Percentiles rank a stretch among this genome's conserved stretches.
Evolutionary conservation across 1,284 basidiomycete genomes (phyloP).

Genomic region (Papiliotrema fonsecae): DNA sequence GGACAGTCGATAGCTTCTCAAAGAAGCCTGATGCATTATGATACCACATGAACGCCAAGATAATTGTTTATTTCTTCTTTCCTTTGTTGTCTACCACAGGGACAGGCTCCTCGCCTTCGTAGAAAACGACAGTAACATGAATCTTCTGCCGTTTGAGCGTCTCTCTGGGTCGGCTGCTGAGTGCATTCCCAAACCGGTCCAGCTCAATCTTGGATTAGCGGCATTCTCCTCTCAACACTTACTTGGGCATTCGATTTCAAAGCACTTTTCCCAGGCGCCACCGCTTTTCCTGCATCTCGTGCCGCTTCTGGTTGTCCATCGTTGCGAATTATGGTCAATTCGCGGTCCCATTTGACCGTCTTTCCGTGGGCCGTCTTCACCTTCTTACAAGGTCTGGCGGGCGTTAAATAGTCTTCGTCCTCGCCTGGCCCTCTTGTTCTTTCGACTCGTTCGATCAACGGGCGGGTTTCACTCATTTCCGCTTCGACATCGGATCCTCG

Average conservation of each 20-base stretch:
- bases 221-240: not conserved
- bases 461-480: not conserved
- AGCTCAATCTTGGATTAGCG: constrained; percentile 55
- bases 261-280: too few relatives aligned
- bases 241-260: constrained; percentile 4
- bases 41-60: too few relatives aligned
- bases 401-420: constrained; percentile 73
- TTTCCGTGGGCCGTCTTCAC: constrained; percentile 45
- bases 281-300: too few relatives aligned
- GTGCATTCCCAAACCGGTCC: constrained; percentile 69
- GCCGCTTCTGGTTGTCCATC: constrained; percentile 11
- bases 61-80: too few relatives aligned
- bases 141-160: constrained; percentile 64
- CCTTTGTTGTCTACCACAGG: too few relatives aligned
- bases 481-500: constrained; percentile 8
- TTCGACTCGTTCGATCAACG: constrained; percentile 16
- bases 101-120: constrained; percentile 61
- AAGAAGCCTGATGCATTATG: too few relatives aligned
- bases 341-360: constrained; percentile 73
- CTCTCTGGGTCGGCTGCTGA: constrained; percentile 52
- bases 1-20: too few relatives aligned
- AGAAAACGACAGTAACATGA: constrained; percentile 72
- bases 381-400: constrained; percentile 43
- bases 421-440: constrained; percentile 62
- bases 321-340: constrained; percentile 49